phyloP scores from a whole-genome alignment of 305 asterid species.

The Fraxinus sp. region DNA sequence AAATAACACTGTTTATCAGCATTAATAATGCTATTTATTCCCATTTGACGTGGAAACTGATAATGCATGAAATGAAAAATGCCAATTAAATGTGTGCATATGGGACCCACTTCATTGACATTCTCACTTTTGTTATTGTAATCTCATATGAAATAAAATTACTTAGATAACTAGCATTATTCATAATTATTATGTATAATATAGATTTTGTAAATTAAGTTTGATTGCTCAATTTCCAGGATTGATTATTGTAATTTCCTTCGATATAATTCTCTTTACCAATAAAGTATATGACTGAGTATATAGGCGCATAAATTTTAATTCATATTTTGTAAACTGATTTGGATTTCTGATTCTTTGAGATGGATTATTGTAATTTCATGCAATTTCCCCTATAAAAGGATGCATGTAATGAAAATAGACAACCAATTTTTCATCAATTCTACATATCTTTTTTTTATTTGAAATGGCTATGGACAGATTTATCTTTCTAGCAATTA shows the following conservation, averaged over 20 bases:
- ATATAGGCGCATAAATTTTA: background rate
- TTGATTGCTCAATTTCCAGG: background rate
- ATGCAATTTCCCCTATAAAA: background rate
- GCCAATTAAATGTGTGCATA: background rate
- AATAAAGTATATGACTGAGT: background rate
- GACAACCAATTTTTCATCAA: background rate
- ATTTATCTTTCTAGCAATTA: constrained; percentile 9
- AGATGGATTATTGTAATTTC: background rate
- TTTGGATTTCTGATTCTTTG: background rate
- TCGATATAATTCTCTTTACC: background rate
- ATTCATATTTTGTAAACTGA: background rate
- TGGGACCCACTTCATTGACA: background rate
- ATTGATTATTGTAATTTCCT: background rate
- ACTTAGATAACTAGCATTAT: background rate
- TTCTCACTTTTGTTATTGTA: background rate
- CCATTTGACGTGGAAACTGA: background rate
- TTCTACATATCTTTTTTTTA: background rate
- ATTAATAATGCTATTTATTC: too few relatives aligned
- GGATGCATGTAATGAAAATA: background rate
- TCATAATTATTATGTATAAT: background rate
- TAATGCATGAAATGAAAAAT: background rate
- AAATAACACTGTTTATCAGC: background rate
- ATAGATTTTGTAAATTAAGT: background rate
- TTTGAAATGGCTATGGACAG: constrained; percentile 14
- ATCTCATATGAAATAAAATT: background rate